A percentile compares a stretch with the other conserved stretches of the same genome.
These are phyloP conservation scores for Coprinellus micaceus DNA, from an alignment of 768 basidiomycete species.

Conservation along the genomic window DNA sequence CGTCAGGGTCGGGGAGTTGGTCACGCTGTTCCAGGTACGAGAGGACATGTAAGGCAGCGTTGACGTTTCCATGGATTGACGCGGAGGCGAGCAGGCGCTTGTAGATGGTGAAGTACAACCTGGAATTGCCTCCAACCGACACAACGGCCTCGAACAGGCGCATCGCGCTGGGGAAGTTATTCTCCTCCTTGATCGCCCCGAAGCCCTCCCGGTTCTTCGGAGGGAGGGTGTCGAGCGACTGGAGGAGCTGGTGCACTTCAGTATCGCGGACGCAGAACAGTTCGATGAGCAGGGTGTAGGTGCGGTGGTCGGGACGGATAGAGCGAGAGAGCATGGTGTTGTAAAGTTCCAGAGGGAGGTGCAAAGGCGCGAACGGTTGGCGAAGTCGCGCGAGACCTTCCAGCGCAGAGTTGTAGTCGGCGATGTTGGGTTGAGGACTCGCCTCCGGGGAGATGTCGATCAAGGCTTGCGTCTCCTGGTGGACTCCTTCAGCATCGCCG, in stretches of 20 bases:
- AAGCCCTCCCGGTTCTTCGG: background rate
- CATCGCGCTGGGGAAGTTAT: conserved; percentile 69
- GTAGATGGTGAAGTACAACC: conserved; percentile 41
- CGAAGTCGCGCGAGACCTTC: conserved; percentile 48
- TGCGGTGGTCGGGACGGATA: conserved; percentile 57
- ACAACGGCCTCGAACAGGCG: conserved; percentile 65
- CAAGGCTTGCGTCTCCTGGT: background rate
- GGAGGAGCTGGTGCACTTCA: conserved; percentile 52
- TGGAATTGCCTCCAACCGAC: conserved; percentile 27
- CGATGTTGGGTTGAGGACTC: no score
- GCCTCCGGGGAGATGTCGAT: conserved; percentile 9
- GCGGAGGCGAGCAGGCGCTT: conserved; percentile 58
- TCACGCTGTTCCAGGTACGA: conserved; percentile 51
- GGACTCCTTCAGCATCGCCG: no score
- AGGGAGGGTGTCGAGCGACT: conserved; percentile 38
- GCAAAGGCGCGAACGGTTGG: conserved; percentile 48
- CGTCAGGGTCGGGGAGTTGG: conserved; percentile 13
- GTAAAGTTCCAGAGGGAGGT: conserved; percentile 62
- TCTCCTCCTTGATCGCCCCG: conserved; percentile 15
- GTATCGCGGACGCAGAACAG: conserved; percentile 64
- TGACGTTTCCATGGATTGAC: conserved; percentile 51
- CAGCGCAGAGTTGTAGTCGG: conserved; percentile 64
- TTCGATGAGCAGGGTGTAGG: conserved; percentile 59
- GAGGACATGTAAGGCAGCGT: conserved; percentile 63
- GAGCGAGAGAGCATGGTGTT: conserved; percentile 62